Base-by-base conservation (phyloP, 495 filamentous ascomycete genomes). In the Penicillium herquei region DNA sequence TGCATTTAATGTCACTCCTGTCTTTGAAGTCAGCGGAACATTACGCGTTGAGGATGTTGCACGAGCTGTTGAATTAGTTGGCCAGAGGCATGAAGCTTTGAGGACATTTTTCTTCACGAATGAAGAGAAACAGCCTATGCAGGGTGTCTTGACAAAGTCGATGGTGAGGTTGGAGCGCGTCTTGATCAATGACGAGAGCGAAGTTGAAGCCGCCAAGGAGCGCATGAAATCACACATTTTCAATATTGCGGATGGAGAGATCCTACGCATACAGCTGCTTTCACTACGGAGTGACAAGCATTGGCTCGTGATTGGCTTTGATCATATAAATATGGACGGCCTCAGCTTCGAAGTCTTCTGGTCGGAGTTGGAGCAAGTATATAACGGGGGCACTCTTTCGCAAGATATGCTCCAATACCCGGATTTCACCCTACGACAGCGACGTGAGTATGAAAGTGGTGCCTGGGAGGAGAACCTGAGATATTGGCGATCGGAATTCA, bases 241-340 rank as follows among this genome's bases (percentile, higher is more conserved):
- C 48, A 56, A 74, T 21, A 52, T 78, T 7, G 63, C 65, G 8
- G 46, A 49, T 3, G 73, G 74, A 1, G 62, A 76, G 8, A 43
- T 56, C 0, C 57, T 77, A 10, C 57, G 65, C 16, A 18, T 75
- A 0, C 35, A 64, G 0, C 54, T 76, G 2, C 57, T 76, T 7
- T 57, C 62, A 0, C 26, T 63, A 3, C 44, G 46, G 0, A 37
- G 51, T 2, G 52, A 51, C 7, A 37, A 45, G 4, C 63, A 74
- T 48, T 71, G 63, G 56, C 45, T 76, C 0, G 34, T 78, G 1
- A 39, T 75, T 26, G 57, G 54, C 11, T 77, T 67, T 47, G 74
- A 78, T 34, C 80, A 83, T 49, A 81, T 83, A 53, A 54, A 63
- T 39, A 77, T 81, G 63, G 80, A 83, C 51, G 78, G 75, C 0